Evolutionary conservation across 1,284 basidiomycete genomes (phyloP).

Genomic region (Leccinum pseudoinsigne): DNA sequence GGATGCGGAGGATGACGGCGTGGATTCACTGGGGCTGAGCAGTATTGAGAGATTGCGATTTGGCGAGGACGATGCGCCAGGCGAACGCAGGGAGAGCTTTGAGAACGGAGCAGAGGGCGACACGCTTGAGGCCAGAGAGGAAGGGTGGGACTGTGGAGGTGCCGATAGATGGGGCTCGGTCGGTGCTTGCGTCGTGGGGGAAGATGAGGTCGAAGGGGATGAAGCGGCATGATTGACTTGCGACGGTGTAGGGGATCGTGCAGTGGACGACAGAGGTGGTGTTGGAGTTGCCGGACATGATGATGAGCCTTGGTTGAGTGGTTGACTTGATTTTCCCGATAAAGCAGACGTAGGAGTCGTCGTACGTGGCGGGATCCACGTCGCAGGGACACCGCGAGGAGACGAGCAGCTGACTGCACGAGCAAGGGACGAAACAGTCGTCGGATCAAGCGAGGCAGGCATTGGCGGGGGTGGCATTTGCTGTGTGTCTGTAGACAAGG

Average conservation of each 20-base stretch:
- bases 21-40: constrained; percentile 9
- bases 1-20: not conserved
- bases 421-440: constrained; percentile 33
- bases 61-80: constrained; percentile 20
- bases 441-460: constrained; percentile 40
- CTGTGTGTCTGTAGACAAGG: constrained; percentile 24
- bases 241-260: not conserved
- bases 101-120: constrained; percentile 42
- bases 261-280: not conserved
- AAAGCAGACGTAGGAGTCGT: too few relatives aligned
- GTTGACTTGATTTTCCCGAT: too few relatives aligned
- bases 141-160: not conserved
- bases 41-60: constrained; percentile 11
- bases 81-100: constrained; percentile 38
- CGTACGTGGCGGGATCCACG: too few relatives aligned
- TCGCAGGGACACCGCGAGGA: constrained; percentile 10
- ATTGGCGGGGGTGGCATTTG: constrained; percentile 49
- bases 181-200: constrained; percentile 5
- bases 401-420: constrained; percentile 19
- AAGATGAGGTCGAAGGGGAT: constrained; percentile 10
- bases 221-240: not conserved
- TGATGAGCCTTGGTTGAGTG: not conserved
- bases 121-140: constrained; percentile 13
- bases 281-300: constrained; percentile 31
- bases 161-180: constrained; percentile 2